Evolutionary conservation across 192 early-diverging fungal species (phyloP), one percentile per base, ranked within the genome.

Genomic region (Entomortierella parvispora): DNA sequence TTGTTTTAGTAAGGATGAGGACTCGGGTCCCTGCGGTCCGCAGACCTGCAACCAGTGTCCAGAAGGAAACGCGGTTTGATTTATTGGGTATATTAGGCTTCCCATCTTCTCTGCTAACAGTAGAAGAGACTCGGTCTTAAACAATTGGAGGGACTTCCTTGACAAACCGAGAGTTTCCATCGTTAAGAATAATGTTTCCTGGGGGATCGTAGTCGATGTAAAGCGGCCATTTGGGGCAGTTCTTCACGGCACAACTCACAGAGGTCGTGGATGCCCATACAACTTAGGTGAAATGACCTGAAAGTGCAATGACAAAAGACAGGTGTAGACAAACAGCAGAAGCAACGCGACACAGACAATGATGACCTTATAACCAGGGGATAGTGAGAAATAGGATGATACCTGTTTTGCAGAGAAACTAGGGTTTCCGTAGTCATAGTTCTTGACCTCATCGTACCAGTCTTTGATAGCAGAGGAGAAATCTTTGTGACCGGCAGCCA

Each of bases 371-470:
- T 6, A 5, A 37, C 32, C 25, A 53, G 20, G 28, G n/a, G 29
- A 25, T 14, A 31, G 7, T 3, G 11, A 53, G 26, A 29, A 18
- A 51, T 14, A 53, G 10, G 4, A 3, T 9, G 51, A 12, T 2
- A 18, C 4, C 6, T 25, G 26, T 12, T 40, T 40, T 4, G 1
- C n/a, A 25, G 34, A 15, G 29, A 75, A 79, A 0, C 83, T 76
- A 33, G 76, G 83, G 0, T 57, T 44, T 23, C 51, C 34, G 52
- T 58, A 84, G 45, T 69, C 22, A 58, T 84, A 84, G 4, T 54
- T 0, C 18, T 58, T 55, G 33, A 33, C 55, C 42, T 84, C 83
- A 23, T 56, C 47, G 51, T 82, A 84, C 80, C 83, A 82, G 26
- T 47, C 77, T 20, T 44, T 22, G 28, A 80, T 34, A 3, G 62